Evolutionary conservation across 2,329 filamentous ascomycete species (phyloP).

Genomic region (Colletotrichum nymphaeae): DNA sequence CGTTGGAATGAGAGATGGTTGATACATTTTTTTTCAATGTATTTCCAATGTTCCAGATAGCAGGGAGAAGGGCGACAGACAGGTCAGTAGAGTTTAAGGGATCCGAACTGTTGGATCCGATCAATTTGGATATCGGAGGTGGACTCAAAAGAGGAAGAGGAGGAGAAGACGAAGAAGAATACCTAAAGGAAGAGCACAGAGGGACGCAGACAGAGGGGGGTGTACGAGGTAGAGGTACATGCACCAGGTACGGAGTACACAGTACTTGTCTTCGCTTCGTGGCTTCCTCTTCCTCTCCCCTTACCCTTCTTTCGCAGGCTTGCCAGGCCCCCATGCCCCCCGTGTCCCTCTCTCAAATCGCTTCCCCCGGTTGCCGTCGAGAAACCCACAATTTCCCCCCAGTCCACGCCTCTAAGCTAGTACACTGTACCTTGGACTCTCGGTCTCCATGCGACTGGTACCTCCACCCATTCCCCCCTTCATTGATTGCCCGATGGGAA

Average conservation of each 20-base stretch:
- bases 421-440: background rate
- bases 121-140: background rate
- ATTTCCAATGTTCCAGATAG: background rate
- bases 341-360: slow-evolving; percentile 1
- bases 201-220: background rate
- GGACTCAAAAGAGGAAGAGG: background rate
- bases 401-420: background rate
- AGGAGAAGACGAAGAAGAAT: background rate
- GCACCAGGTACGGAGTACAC: background rate
- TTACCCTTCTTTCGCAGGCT: background rate
- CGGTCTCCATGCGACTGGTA: slow-evolving; percentile 5
- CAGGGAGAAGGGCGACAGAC: background rate
- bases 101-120: background rate
- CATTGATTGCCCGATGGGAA: slow-evolving; percentile 9
- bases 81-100: background rate
- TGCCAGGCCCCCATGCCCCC: background rate
- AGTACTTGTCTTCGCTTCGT: slow-evolving; percentile 14
- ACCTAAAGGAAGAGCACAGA: background rate
- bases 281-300: background rate
- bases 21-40: background rate
- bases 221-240: background rate
- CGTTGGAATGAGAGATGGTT: background rate
- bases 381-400: background rate
- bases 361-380: background rate
- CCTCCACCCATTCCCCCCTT: slow-evolving; percentile 26